Base-by-base conservation (phyloP, 768 basidiomycete genomes). In the Boletus fagicola region DNA sequence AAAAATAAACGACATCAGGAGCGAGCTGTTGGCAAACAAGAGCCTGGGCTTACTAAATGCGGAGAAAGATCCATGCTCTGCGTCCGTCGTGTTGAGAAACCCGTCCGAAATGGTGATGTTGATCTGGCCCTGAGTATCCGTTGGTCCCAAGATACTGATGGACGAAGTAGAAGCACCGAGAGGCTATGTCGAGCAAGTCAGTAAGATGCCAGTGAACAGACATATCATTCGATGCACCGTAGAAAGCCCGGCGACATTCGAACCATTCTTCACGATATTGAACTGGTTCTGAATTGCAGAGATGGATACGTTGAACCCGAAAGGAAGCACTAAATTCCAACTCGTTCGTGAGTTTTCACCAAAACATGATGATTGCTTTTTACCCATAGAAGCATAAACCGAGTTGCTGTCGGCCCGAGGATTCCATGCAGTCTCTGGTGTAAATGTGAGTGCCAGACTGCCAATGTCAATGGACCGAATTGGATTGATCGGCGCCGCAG, bases 391-490 rank as follows among this genome's bases (percentile, higher is more conserved):
- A 11, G 87, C 88, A 26, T 79, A 74, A 18, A 90, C 80, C n/a
- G 80, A 77, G 57, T 80, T 76, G 62, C 84, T 86, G 55, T 79
- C 74, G 5, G 80, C 74, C n/a, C 69, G 68, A 1, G 88, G 88
- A 18, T 75, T 71, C 83, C 85, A 90, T 28, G 86, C 79, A 3
- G 73, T 71, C 10, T 75, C 68, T 52, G 77, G 70, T 10, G 80
- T 78, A 70, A 89, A 91, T 1, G 67, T 68, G 18, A 91, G 78
- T 11, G 74, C 79, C 53, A 91, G 66, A 58, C 78, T 75, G 9
- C 82, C 85, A 39, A 90, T 88, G 13, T 74, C 70, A 61, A 90
- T 88, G n/a, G 76, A 73, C 49, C 75, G 77, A 63, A 89, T 89
- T 16, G 87, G 85, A 62, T 82, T 75, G 54, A 90, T 86, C 4